Evolutionary conservation across 768 basidiomycete species (phyloP), one percentile per base, ranked within the genome.

Genomic region (Tulasnella sp.): DNA sequence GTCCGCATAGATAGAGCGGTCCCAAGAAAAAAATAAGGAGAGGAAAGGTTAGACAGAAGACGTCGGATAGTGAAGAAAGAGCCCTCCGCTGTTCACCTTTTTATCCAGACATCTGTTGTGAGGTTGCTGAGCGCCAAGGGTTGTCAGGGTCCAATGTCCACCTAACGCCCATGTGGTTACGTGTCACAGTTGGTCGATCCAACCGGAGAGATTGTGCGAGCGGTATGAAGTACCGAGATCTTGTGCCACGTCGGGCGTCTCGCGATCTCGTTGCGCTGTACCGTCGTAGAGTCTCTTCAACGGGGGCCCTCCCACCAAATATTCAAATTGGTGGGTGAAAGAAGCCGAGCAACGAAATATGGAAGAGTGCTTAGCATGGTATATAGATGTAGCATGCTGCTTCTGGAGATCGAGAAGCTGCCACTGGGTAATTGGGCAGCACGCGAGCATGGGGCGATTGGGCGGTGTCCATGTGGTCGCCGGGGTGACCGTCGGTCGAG

Each of bases 1-100:
- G 85, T 83, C 83, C 94, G 91, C 46, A 94, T 86, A 27, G 92
- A 87, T 34, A 90, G 88, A 76, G 94, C 87, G 75, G 93, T 91
- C 87, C 12, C 80, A 81, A 44, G n/a, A n/a, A 42, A 48, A 19
- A 80, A 74, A 10, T 21, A 71, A 80, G 42, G 34, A 81, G 71
- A 56, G 79, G 62, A 74, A 79, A 34, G 34, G 72, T 38, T 6
- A 42, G 38, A 71, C 62, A 8, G 62, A 81, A 80, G 73, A 40
- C 73, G 73, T 24, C 39, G 38, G 38, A 14, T 74, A n/a, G 18
- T n/a, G 39, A 74, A 31, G n/a, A 24, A 74, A 40, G 39, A 24
- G 31, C 4, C 36, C 38, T 19, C 21, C 62, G 34, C 27, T 68
- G 34, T 34, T 31, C 34, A 68, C 31, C 31, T 68, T 68, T n/a